Base-by-base conservation (phyloP, 768 basidiomycete species). In the Leccinum variicolor region DNA sequence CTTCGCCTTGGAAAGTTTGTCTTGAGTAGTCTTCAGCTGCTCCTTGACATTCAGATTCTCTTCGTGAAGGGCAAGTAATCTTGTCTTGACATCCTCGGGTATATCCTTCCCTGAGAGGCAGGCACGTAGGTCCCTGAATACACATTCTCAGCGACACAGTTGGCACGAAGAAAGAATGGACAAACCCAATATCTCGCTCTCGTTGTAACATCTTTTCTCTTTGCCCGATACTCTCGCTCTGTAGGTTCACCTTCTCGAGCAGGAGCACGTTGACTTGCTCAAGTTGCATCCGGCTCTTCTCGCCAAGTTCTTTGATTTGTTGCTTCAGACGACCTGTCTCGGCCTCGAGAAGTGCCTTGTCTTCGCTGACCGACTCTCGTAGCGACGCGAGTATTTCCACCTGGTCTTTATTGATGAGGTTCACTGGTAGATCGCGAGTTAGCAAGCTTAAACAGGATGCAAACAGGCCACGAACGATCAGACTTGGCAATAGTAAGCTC, bases 401-500 rank as follows among this genome's bases (percentile, higher is more conserved):
- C 69, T 98, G 93, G 68, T 97, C 94, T 70, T 92, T 93, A 77
- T 94, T 90, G 47, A 98, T 89, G 46, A 98, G 81, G 47, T 84
- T 90, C 66, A 98, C 94, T 96, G 65, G 13, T 33, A 36, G 48
- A 63, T 39, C 26, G 19, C 28, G 47, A 28, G 48, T 60, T 10
- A 57, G 64, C 50, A 7, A 61, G 41, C 4, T 6, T 56, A 36
- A 34, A 25, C n/a, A 10, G 5, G 17, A 49, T 28, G 5, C 14
- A 13, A 43, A 39, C 1, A 53, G 53, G 23, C 14, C 15, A 76
- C 87, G 64, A 64, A 96, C 94, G 70, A 69, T 96, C 90, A 10
- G 93, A 92, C 69, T 89, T 92, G 48, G 90, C 90, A 59, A 94
- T 81, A 0, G 84, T 90, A 52, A 97, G 74, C 62, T 95, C 88